Evolutionary conservation across 2,329 filamentous ascomycete species (phyloP).

Genomic region (Colletotrichum paranaense): DNA sequence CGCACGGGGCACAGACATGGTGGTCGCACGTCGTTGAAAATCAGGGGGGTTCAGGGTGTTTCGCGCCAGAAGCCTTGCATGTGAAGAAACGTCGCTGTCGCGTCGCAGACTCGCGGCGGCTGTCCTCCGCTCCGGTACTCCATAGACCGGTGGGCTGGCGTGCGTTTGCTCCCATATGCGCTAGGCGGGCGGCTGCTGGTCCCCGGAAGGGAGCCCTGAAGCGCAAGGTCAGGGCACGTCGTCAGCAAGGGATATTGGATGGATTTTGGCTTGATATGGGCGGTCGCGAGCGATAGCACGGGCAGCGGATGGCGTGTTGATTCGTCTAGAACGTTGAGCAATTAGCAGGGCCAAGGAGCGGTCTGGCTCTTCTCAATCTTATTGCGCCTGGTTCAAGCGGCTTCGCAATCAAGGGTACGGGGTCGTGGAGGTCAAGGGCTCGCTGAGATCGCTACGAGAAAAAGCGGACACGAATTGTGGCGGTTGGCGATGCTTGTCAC

Average conservation of each 20-base stretch:
- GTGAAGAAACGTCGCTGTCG: conserved; percentile 23
- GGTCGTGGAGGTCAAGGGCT: background rate
- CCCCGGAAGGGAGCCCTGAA: background rate
- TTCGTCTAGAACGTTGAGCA: background rate
- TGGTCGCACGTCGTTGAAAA: background rate
- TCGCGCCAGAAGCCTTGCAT: conserved; percentile 6
- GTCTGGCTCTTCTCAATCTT: conserved; percentile 16
- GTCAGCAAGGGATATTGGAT: background rate
- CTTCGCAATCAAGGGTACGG: background rate
- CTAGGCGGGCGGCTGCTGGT: conserved; percentile 16
- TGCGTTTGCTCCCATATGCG: background rate
- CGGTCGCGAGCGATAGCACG: background rate
- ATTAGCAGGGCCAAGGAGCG: background rate
- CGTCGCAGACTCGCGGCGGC: background rate
- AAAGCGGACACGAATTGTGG: conserved; percentile 9
- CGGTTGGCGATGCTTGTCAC: conserved; percentile 4
- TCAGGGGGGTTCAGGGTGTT: background rate
- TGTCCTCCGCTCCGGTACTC: background rate
- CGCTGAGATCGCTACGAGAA: background rate
- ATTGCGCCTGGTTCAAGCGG: background rate
- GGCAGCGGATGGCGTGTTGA: background rate
- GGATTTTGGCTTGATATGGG: background rate
- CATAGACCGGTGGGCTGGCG: background rate
- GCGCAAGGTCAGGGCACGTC: conserved; percentile 4
- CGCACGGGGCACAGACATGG: conserved; percentile 13